phyloP scores from a whole-genome alignment of 2,329 filamentous ascomycete genomes.

The Aureobasidium sp. region DNA sequence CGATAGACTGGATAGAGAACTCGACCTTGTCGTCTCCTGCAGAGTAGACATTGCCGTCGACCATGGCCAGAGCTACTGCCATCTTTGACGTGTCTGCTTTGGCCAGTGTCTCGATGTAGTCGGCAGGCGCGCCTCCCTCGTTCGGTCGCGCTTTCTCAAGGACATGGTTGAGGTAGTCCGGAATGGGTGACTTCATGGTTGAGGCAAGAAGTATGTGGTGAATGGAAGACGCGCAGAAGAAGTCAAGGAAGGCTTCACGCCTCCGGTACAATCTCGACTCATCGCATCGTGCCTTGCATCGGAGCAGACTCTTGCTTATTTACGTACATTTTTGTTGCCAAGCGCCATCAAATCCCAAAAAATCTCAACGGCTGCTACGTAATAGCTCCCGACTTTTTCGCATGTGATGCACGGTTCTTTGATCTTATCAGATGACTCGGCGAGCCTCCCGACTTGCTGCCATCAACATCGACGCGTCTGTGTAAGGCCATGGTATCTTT shows the following conservation, averaged over 20 bases:
- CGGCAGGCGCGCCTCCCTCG: constrained; percentile 28
- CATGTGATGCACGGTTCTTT: background rate
- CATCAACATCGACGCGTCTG: background rate
- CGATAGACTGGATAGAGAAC: constrained; percentile 38
- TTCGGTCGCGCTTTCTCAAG: constrained; percentile 20
- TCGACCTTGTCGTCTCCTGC: constrained; percentile 34
- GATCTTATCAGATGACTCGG: background rate
- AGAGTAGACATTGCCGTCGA: constrained; percentile 36
- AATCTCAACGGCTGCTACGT: background rate
- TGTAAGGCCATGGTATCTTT: background rate
- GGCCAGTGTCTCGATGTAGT: constrained; percentile 35
- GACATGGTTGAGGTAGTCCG: constrained; percentile 21
- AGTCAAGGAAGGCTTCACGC: background rate
- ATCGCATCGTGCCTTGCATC: background rate
- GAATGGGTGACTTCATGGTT: constrained; percentile 22
- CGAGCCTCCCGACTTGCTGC: background rate
- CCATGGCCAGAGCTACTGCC: constrained; percentile 35
- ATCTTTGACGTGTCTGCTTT: constrained; percentile 35
- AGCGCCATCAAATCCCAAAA: background rate
- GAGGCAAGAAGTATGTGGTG: background rate
- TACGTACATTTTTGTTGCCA: constrained; percentile 4
- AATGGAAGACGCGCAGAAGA: background rate
- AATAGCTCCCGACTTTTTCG: background rate
- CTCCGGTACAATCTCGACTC: background rate
- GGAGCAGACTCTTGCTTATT: background rate